Percentiles rank a stretch among this genome's conserved stretches.
Evolutionary conservation across 805 yeast genomes (phyloP).

Genomic region (Saturnispora mendoncae): DNA sequence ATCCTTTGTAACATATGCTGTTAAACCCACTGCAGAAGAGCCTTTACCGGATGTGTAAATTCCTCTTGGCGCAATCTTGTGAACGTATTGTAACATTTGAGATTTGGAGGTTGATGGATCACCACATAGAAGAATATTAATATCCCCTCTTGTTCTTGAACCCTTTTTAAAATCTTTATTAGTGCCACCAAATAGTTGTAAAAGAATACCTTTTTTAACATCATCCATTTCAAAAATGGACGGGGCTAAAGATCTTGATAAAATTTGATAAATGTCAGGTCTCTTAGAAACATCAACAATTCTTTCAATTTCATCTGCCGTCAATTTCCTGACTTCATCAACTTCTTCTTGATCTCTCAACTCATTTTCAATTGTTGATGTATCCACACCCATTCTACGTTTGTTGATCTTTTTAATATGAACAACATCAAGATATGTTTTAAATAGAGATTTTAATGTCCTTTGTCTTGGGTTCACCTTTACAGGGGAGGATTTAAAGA

Average conservation of each 20-base stretch:
- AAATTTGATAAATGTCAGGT: constrained; percentile 72
- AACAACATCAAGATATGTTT: constrained; percentile 90
- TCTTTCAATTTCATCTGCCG: constrained; percentile 58
- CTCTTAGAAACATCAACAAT: constrained; percentile 58
- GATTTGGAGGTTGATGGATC: constrained; percentile 98
- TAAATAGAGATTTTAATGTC: constrained; percentile 73
- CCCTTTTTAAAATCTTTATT: constrained; percentile 83
- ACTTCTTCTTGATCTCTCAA: constrained; percentile 56
- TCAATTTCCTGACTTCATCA: constrained; percentile 63
- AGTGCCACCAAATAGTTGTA: constrained; percentile 94
- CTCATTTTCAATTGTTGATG: constrained; percentile 57
- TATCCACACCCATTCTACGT: constrained; percentile 72
- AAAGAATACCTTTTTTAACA: constrained; percentile 86
- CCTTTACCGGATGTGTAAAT: constrained; percentile 98
- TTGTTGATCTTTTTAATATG: constrained; percentile 83
- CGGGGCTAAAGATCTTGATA: constrained; percentile 93
- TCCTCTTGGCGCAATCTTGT: constrained; percentile 96
- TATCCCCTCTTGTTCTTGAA: constrained; percentile 93
- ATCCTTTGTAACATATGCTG: constrained; percentile 94
- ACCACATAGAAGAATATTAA: constrained; percentile 86
- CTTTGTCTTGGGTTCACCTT: constrained; percentile 80
- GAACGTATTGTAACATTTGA: constrained; percentile 88
- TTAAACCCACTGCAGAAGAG: constrained; percentile 96
- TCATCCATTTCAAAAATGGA: constrained; percentile 94
- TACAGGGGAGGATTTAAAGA: constrained; percentile 87